phyloP scores from a whole-genome alignment of 2,329 filamentous ascomycete species.

The Sordariomycetes sp. region DNA sequence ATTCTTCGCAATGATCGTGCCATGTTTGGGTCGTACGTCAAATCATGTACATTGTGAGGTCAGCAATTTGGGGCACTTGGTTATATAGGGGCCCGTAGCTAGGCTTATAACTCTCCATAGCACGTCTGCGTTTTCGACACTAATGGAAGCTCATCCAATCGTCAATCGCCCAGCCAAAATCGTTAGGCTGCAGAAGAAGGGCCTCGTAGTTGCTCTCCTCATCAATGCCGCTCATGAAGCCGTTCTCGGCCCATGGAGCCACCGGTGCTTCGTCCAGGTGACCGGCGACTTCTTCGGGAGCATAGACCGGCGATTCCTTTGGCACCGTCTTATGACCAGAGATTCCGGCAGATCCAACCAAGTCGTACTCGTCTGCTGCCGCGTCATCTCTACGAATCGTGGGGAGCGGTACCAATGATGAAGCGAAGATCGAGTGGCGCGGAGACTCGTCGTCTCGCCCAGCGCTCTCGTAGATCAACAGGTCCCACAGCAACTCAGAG shows the following conservation, averaged over 20 bases:
- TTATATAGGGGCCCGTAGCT: too few species aligned
- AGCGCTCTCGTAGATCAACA: slow-evolving; percentile 24
- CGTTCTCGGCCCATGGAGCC: slow-evolving; percentile 8
- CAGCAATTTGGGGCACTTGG: too few species aligned
- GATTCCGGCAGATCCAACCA: slow-evolving; percentile 27
- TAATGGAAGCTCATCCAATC: slow-evolving; percentile 18
- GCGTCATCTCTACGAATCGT: slow-evolving; percentile 3
- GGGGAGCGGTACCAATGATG: slow-evolving; percentile 5
- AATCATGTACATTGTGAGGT: too few species aligned
- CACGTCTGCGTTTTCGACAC: too few species aligned
- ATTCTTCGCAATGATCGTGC: too few species aligned
- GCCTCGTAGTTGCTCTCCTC: slow-evolving; percentile 13
- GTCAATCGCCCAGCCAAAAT: slow-evolving; percentile 23
- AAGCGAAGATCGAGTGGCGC: slow-evolving; percentile 14
- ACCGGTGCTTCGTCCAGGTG: background rate
- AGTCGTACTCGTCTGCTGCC: slow-evolving; percentile 17
- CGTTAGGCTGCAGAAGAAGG: slow-evolving; percentile 21
- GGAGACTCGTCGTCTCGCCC: slow-evolving; percentile 11
- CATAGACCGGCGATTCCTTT: slow-evolving; percentile 20
- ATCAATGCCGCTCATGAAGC: slow-evolving; percentile 12
- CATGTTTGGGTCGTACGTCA: too few species aligned
- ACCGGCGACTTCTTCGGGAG: slow-evolving; percentile 16
- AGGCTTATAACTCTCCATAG: too few species aligned
- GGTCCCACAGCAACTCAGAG: slow-evolving; percentile 22
- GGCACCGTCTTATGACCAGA: slow-evolving; percentile 26